Evolutionary conservation across 495 filamentous ascomycete species (phyloP).

Genomic region (Jackrogersella minutella): DNA sequence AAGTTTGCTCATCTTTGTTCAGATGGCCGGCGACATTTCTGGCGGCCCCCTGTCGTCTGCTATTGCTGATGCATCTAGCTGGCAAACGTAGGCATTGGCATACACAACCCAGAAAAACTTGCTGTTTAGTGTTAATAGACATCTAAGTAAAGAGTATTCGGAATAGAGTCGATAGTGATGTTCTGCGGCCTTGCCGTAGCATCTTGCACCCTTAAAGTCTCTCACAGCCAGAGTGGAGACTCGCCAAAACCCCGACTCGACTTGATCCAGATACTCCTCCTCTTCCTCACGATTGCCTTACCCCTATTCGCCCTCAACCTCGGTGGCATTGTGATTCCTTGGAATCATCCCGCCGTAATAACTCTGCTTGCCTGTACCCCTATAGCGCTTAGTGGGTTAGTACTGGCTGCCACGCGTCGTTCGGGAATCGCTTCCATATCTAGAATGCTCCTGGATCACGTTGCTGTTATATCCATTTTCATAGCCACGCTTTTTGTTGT

Average conservation of each 20-base stretch:
- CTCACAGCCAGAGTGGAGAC: neutral
- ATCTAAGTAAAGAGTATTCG: slow-evolving; percentile 4
- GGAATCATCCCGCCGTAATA: slow-evolving; percentile 3
- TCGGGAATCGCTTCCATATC: neutral
- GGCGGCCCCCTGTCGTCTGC: neutral
- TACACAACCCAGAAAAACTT: neutral
- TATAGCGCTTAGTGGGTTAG: neutral
- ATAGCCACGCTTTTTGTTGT: neutral
- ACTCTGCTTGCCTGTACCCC: neutral
- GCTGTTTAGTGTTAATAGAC: neutral
- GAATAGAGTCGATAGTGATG: slow-evolving; percentile 6
- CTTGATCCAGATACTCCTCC: neutral
- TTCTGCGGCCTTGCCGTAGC: neutral
- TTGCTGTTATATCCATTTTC: neutral
- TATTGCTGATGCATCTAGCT: slow-evolving; percentile 9
- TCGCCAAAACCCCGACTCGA: neutral
- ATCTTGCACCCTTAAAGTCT: neutral
- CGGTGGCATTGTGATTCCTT: neutral
- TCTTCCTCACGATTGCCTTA: neutral
- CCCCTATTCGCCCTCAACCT: slow-evolving; percentile 8
- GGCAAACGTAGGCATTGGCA: neutral
- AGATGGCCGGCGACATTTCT: slow-evolving; percentile 5
- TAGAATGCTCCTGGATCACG: neutral
- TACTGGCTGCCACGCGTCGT: neutral
- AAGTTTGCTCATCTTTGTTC: slow-evolving; percentile 3